Evolutionary conservation across 495 filamentous ascomycete genomes (phyloP).

Genomic region (Daldinia bambusicola): DNA sequence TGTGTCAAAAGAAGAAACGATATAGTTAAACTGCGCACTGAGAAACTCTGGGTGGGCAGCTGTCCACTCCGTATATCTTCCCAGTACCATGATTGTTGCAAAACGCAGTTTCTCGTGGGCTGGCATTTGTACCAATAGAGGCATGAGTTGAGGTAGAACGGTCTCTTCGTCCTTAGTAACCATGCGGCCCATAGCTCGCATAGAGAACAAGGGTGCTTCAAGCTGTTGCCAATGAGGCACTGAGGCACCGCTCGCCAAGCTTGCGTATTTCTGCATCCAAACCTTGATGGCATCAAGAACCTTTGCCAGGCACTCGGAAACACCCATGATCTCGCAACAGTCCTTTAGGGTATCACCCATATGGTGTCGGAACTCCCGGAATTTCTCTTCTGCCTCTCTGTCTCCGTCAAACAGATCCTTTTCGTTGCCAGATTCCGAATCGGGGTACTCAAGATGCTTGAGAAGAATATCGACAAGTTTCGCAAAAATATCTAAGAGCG

Average conservation of each 20-base stretch:
- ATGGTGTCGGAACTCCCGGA: conserved; percentile 92
- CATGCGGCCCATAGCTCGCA: conserved; percentile 98
- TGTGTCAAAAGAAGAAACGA: conserved; percentile 89
- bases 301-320: conserved; percentile 88
- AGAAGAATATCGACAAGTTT: conserved; percentile 94
- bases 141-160: conserved; percentile 89
- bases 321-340: conserved; percentile 93
- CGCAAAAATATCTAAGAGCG: conserved; percentile 81
- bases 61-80: conserved; percentile 98
- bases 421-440: conserved; percentile 75
- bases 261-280: conserved; percentile 85
- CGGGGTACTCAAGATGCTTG: conserved; percentile 87
- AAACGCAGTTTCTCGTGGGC: conserved; percentile 96
- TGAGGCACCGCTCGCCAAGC: conserved; percentile 72
- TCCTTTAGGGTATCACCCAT: conserved; percentile 99
- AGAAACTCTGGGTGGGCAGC: conserved; percentile 91
- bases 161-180: conserved; percentile 86
- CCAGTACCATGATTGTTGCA: conserved; percentile 95
- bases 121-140: conserved; percentile 90
- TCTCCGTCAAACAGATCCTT: conserved; percentile 94
- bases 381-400: conserved; percentile 95
- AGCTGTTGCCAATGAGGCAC: conserved; percentile 98
- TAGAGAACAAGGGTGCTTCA: conserved; percentile 92
- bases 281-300: conserved; percentile 82
- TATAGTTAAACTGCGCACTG: conserved; percentile 90